A percentile compares a stretch with the other conserved stretches of the same genome.
Conservation (phyloP, 1,284 basidiomycete genomes). For the Sanghuangporus weigelae region DNA sequence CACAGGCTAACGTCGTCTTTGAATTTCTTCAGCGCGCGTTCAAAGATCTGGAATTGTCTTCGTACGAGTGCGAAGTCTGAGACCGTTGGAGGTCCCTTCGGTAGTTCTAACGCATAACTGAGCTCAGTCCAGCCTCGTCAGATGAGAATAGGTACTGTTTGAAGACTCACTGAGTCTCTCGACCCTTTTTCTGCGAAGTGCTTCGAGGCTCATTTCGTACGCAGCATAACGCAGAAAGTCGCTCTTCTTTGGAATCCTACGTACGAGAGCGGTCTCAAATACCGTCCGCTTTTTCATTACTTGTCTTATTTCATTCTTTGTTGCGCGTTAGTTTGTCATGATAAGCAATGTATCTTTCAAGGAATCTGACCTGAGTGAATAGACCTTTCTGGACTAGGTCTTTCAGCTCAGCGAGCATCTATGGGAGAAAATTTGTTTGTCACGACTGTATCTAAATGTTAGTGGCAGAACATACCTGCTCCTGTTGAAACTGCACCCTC, state of each 20-base stretch:
- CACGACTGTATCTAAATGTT: neutral
- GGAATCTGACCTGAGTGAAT: slow-evolving; percentile 68
- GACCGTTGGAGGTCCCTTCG: slow-evolving; percentile 52
- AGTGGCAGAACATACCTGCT: slow-evolving; percentile 50
- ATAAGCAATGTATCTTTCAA: neutral
- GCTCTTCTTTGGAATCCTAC: slow-evolving; percentile 77
- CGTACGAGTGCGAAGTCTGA: slow-evolving; percentile 81
- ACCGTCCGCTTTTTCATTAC: slow-evolving; percentile 83
- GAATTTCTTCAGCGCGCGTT: slow-evolving; percentile 86
- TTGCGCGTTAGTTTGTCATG: neutral
- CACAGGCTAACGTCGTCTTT: slow-evolving; percentile 85
- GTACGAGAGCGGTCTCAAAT: slow-evolving; percentile 81
- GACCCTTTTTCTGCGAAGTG: slow-evolving; percentile 69
- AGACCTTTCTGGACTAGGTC: slow-evolving; percentile 85
- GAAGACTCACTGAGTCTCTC: slow-evolving; percentile 64
- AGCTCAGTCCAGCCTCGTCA: slow-evolving; percentile 5
- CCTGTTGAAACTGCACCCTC: slow-evolving; percentile 91
- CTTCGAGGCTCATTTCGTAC: slow-evolving; percentile 89
- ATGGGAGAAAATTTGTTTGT: slow-evolving; percentile 14
- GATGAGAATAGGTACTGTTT: neutral
- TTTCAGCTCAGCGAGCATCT: slow-evolving; percentile 95
- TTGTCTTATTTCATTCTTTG: slow-evolving; percentile 72
- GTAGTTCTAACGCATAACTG: slow-evolving; percentile 37
- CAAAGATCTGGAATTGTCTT: slow-evolving; percentile 85
- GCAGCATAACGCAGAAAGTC: slow-evolving; percentile 91